Base-by-base conservation (phyloP, 345 rosid species). In the Jatropha curcas region DNA sequence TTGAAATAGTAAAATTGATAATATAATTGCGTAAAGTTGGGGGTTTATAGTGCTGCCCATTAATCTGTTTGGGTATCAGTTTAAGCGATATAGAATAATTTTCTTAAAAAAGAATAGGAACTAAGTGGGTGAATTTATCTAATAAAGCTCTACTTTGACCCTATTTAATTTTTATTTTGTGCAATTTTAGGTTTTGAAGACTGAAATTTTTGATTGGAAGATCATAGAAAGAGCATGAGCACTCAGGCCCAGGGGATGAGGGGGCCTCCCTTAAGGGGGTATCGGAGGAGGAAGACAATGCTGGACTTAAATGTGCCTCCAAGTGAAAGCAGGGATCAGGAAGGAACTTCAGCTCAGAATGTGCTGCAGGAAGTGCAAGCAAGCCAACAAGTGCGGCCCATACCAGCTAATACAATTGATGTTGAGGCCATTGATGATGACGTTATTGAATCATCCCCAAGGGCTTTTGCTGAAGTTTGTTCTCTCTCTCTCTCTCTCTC, bases 381-480 rank as follows among this genome's bases (percentile, higher is more conserved):
- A 53, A 70, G 66, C 63, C 82, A 78, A 14, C 88, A 73, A 65
- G 74, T 74, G 70, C 82, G 41, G 56, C 43, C 71, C 10, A 63
- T 74, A 16, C 81, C 76, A 14, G 73, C 77, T 71, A 59, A 82
- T 46, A 58, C 89, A 10, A 88, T 90, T 78, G 93, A 85, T 77
- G 87, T 87, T 60, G 99, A 92, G 75, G 91, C 85, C 48, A 56
- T 90, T 72, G 97, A 95, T 74, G 98, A 95, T 60, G 97, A 88
- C 65, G 94, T 90, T 76, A 62, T 91, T 68, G 87, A 88, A 79
- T 84, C 88, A 41, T 85, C 98, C 34, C 87, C 98, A 3, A 82
- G 84, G 76, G 96, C 88, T 27, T 93, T 96, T 77, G 88, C 93
- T 12, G 87, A 82, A 78, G 98, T 95, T 71, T 82, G 76, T 27